A percentile compares a stretch with the other conserved stretches of the same genome.
These are phyloP conservation scores for Hypoxylon perforatum DNA, from an alignment of 495 filamentous ascomycete species.

Conservation along the genomic window DNA sequence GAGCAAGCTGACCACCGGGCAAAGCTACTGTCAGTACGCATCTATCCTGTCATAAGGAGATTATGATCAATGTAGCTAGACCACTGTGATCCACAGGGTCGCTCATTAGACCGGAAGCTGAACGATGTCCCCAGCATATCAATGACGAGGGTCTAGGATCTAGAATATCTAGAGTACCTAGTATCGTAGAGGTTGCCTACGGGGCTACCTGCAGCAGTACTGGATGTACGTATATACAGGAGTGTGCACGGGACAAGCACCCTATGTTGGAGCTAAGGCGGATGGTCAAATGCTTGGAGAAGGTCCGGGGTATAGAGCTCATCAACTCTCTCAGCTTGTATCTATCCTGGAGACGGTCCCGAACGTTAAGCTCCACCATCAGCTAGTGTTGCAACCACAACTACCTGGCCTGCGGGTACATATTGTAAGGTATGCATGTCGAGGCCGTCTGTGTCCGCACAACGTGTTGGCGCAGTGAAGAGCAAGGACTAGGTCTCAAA, in stretches of 20 bases:
- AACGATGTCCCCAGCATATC: slow-evolving; percentile 6
- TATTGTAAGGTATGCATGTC: too few relatives aligned
- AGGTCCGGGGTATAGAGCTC: background rate
- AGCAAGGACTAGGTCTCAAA: slow-evolving; percentile 25
- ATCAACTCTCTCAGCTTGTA: background rate
- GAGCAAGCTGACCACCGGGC: background rate
- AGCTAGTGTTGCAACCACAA: slow-evolving; percentile 18
- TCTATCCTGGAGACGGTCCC: slow-evolving; percentile 18
- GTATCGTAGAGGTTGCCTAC: background rate
- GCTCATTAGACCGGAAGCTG: background rate
- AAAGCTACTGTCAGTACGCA: slow-evolving; percentile 7
- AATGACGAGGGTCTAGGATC: background rate
- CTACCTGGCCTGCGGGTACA: too few relatives aligned
- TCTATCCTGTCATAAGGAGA: background rate
- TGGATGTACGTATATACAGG: background rate
- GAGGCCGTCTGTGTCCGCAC: background rate
- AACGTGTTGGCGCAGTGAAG: background rate
- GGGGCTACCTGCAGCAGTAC: background rate
- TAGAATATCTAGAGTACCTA: slow-evolving; percentile 2
- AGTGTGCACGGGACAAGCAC: background rate
- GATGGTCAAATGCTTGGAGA: slow-evolving; percentile 1
- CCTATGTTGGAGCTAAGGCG: background rate
- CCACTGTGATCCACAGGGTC: background rate
- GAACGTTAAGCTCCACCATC: slow-evolving; percentile 29
- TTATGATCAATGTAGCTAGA: background rate